A percentile compares a stretch with the other conserved stretches of the same genome.
Conservation (phyloP, 164 flowering plant species). For the Protea cynaroides region DNA sequence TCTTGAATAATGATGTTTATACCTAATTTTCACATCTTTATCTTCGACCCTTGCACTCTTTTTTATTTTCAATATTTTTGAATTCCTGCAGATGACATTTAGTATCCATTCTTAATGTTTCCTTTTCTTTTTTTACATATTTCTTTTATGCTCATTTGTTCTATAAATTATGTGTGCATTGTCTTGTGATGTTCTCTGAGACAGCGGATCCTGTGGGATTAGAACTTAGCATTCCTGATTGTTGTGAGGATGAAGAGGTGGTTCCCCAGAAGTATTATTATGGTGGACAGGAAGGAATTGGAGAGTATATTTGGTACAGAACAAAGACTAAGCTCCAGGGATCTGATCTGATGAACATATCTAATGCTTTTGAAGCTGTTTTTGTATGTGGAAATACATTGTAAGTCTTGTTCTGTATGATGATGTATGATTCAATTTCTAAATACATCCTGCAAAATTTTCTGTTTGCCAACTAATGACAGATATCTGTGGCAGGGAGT, state of each 20-base stretch:
- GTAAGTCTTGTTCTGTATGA: constrained; percentile 39
- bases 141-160: not conserved
- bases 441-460: not conserved
- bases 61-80: not conserved
- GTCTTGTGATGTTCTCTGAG: constrained; percentile 7
- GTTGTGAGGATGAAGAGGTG: constrained; percentile 61
- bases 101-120: not conserved
- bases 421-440: not conserved
- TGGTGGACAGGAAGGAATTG: constrained; percentile 90
- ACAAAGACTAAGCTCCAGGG: constrained; percentile 45
- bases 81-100: not conserved
- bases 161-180: no score
- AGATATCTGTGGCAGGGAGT: constrained; percentile 39
- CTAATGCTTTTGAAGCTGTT: constrained; percentile 35
- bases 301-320: constrained; percentile 77
- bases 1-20: not conserved
- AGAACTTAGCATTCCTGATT: constrained; percentile 61
- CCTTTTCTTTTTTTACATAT: not conserved
- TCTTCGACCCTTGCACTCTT: not conserved
- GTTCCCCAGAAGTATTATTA: constrained; percentile 69
- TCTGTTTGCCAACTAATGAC: constrained; percentile 1
- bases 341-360: constrained; percentile 43
- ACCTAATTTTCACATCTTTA: not conserved
- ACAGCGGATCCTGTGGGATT: constrained; percentile 86
- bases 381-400: constrained; percentile 40